Conservation (phyloP, 1,284 basidiomycete genomes). For the Ustilago xerochloae region DNA sequence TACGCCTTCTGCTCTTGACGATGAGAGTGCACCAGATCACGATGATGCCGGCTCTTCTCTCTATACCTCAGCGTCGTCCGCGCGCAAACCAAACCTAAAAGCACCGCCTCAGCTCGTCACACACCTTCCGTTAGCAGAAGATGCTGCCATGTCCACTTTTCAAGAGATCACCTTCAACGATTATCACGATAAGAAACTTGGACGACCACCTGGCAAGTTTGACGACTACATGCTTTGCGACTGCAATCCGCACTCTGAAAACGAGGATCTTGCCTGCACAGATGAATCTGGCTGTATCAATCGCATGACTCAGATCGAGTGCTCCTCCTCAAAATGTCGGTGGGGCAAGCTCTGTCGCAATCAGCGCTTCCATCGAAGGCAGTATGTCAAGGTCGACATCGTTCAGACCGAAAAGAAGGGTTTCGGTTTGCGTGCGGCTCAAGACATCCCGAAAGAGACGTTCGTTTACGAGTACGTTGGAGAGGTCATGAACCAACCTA, state of each 20-base stretch:
- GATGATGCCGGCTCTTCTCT: slow-evolving; percentile 15
- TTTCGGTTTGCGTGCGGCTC: slow-evolving; percentile 84
- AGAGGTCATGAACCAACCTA: slow-evolving; percentile 88
- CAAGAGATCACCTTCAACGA: slow-evolving; percentile 80
- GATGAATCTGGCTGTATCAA: slow-evolving; percentile 94
- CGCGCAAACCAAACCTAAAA: slow-evolving; percentile 24
- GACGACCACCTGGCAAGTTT: slow-evolving; percentile 84
- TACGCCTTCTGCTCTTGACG: slow-evolving; percentile 17
- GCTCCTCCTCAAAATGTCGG: slow-evolving; percentile 85
- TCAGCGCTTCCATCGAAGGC: slow-evolving; percentile 83
- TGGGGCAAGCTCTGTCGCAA: slow-evolving; percentile 87
- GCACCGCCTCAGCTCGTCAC: slow-evolving; percentile 50
- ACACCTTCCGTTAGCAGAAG: slow-evolving; percentile 55
- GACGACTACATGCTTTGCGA: slow-evolving; percentile 71
- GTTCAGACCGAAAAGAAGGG: slow-evolving; percentile 96
- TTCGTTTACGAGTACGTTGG: slow-evolving; percentile 99
- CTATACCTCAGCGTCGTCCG: slow-evolving; percentile 15
- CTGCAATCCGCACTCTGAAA: slow-evolving; percentile 47
- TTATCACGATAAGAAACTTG: slow-evolving; percentile 88
- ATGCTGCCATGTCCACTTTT: slow-evolving; percentile 78
- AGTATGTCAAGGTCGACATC: slow-evolving; percentile 89
- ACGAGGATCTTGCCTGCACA: slow-evolving; percentile 77
- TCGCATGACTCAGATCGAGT: slow-evolving; percentile 95
- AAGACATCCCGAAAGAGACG: slow-evolving; percentile 77
- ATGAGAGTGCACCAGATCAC: slow-evolving; percentile 12